These are phyloP conservation scores for Candida tropicalis DNA, from an alignment of 1,139 yeast species.

Conservation along the genomic window DNA sequence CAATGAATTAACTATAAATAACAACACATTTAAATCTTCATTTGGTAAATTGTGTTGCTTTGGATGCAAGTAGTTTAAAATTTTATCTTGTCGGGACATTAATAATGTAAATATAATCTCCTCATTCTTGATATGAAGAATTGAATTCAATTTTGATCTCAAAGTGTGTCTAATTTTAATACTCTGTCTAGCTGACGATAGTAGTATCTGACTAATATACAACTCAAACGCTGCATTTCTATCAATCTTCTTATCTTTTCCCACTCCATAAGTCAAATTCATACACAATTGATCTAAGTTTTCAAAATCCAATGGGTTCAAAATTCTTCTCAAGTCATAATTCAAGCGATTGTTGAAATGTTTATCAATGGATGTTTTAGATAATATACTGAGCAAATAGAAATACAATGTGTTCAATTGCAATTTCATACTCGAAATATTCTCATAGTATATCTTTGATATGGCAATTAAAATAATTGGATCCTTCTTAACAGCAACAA, in stretches of 20 bases:
- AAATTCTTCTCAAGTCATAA: constrained; percentile 76
- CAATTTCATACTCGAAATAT: constrained; percentile 38
- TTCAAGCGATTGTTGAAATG: constrained; percentile 74
- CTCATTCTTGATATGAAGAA: constrained; percentile 11
- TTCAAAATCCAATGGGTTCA: constrained; percentile 68
- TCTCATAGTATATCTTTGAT: constrained; percentile 49
- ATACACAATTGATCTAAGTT: constrained; percentile 65
- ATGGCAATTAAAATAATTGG: constrained; percentile 80
- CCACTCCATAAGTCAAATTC: constrained; percentile 46
- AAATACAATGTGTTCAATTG: constrained; percentile 79
- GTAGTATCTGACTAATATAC: constrained; percentile 31
- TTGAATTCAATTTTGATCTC: constrained; percentile 29
- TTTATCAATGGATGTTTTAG: constrained; percentile 70
- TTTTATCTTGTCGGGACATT: constrained; percentile 22
- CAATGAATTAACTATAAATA: constrained; percentile 31
- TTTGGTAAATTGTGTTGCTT: constrained; percentile 35
- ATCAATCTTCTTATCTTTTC: constrained; percentile 9
- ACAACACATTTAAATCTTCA: constrained; percentile 34
- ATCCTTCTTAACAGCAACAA: constrained; percentile 62
- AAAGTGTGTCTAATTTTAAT: constrained; percentile 37
- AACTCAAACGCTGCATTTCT: constrained; percentile 22
- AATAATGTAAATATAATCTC: constrained; percentile 42
- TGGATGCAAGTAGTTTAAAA: constrained; percentile 38
- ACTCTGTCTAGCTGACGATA: constrained; percentile 33
- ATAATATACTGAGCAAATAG: constrained; percentile 77